Evolutionary conservation across 192 early-diverging fungal species (phyloP), one percentile per base, ranked within the genome.

Genomic region (Gorgonomyces haynaldii): DNA sequence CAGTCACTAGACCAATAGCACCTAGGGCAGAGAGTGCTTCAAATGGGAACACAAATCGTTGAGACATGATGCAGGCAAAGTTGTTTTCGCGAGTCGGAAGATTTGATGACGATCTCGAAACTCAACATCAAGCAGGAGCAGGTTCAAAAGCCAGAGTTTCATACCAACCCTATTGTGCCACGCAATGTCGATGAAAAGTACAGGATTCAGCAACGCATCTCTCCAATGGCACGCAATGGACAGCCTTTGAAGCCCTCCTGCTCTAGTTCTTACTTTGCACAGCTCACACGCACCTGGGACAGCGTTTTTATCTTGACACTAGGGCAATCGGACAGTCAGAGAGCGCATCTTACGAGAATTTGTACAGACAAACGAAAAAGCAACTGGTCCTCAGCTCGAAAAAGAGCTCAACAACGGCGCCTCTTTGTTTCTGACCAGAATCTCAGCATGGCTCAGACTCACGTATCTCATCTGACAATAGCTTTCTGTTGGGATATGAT

Each of bases 351-450:
- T 79, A 4, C 42, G 47, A 43, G 76, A 79, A 17, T 79, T 79
- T 54, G 68, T 79, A 9, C 34, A 42, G 36, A 61, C 48, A 25
- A 76, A 73, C 46, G 30, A 47, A 37, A 65, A 71, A 37, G 72
- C 75, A 42, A 79, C 76, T 2, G 76, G 73, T 12, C 76, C 76
- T 10, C 77, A 79, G 40, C 55, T 79, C 4, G 77, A 79, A 53
- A 43, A 59, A 29, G 74, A 79, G 45, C 65, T 79, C 41, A 58
- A 58, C 45, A 69, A 74, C 42, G 77, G 74, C 9, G 77, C 77
- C 0, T 71, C 67, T 37, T 49, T 79, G 45, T 79, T 79, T 52
- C 52, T 79, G 50, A 78, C 72, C 22, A 36, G 77, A 16, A 48
- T 79, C 1, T 60, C 71, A n/a, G 69, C 77, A 7, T 79, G 67